A percentile compares a stretch with the other conserved stretches of the same genome.
Conservation (phyloP, 2,329 filamentous ascomycete species). For the Pseudopyrenochaeta lycopersici region DNA sequence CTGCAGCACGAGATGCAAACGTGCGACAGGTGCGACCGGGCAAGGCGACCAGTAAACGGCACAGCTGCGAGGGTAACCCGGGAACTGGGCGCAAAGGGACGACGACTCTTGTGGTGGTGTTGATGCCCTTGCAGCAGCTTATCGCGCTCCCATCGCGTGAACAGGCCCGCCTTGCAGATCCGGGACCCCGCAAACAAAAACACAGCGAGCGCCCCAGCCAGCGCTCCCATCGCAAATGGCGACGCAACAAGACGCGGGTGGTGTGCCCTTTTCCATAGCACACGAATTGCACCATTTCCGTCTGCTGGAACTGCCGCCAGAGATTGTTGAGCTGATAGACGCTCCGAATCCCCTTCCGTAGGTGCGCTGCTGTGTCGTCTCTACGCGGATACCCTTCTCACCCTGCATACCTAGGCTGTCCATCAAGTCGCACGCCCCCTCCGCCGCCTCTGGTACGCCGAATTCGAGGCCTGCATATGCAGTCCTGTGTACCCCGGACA, state of each 20-base stretch:
- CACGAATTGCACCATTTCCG: conserved; percentile 63
- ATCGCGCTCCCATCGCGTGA: conserved; percentile 9
- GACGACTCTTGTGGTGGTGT: conserved; percentile 30
- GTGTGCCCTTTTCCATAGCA: conserved; percentile 55
- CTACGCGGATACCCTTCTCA: conserved; percentile 31
- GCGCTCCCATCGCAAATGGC: conserved; percentile 43
- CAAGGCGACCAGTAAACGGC: neutral
- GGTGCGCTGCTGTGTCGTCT: conserved; percentile 31
- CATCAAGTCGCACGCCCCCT: conserved; percentile 44
- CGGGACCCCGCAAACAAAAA: conserved; percentile 31
- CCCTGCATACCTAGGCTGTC: conserved; percentile 40
- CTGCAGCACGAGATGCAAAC: conserved; percentile 34
- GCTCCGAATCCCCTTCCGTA: conserved; percentile 56
- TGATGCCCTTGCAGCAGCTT: conserved; percentile 23
- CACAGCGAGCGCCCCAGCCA: neutral
- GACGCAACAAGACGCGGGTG: conserved; percentile 51
- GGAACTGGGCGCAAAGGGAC: conserved; percentile 10
- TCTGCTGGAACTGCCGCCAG: conserved; percentile 68
- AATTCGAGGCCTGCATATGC: conserved; percentile 55
- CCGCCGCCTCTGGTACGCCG: conserved; percentile 24
- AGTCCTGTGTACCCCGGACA: conserved; percentile 66
- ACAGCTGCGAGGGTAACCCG: conserved; percentile 19
- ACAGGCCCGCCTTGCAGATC: conserved; percentile 19
- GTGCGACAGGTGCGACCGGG: conserved; percentile 35
- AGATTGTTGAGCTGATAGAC: conserved; percentile 63